These are phyloP conservation scores for Aspergillus sp. DNA, from an alignment of 2,329 filamentous ascomycete genomes.

Conservation along the genomic window DNA sequence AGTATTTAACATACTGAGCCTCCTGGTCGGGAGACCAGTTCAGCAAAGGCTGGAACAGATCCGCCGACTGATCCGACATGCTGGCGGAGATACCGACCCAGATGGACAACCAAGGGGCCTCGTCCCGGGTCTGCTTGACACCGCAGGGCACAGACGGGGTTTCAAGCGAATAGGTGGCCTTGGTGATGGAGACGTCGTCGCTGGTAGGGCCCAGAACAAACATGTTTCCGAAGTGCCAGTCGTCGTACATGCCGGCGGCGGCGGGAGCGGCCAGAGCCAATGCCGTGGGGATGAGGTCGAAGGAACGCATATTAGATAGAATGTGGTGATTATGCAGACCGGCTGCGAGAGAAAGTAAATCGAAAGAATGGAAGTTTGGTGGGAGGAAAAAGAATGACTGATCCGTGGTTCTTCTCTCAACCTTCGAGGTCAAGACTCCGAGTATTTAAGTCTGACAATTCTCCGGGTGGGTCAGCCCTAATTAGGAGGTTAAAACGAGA, in stretches of 20 bases:
- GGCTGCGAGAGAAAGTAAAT: background rate
- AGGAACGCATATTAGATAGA: background rate
- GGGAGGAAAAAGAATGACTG: background rate
- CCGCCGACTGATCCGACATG: conserved; percentile 1
- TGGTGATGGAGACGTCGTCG: conserved; percentile 7
- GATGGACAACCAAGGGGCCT: conserved; percentile 7
- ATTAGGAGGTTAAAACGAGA: background rate
- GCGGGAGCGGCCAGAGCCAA: conserved; percentile 8
- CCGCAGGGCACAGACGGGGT: conserved; percentile 5
- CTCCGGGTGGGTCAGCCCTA: too few species aligned
- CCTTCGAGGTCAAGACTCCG: background rate
- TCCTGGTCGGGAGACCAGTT: conserved; percentile 14
- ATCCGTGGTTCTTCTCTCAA: background rate
- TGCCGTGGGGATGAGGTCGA: background rate
- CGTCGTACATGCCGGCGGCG: background rate
- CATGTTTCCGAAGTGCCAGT: conserved; percentile 12
- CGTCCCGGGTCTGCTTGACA: background rate
- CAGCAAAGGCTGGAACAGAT: conserved; percentile 10
- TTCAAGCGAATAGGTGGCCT: conserved; percentile 8
- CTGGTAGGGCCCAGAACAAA: conserved; percentile 6
- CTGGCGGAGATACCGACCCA: conserved; percentile 9
- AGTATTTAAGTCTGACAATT: background rate
- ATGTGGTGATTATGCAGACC: background rate
- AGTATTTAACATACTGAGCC: conserved; percentile 2
- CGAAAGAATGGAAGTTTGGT: background rate